Base-by-base conservation (phyloP, 2,329 filamentous ascomycete genomes). In the Neofusicoccum sp. region DNA sequence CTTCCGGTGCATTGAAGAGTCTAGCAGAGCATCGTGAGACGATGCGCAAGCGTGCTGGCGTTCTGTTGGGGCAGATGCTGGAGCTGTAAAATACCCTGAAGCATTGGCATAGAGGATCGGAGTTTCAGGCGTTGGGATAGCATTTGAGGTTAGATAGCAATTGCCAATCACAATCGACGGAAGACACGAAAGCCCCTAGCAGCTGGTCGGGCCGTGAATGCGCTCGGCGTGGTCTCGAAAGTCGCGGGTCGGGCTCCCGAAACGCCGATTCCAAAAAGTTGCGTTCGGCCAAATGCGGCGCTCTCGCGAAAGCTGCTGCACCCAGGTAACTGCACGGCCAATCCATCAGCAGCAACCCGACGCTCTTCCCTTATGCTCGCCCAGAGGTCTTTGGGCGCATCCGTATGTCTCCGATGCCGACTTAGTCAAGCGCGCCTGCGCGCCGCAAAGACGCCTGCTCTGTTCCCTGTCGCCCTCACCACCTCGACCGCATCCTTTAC, bases 401-500 rank as follows among this genome's bases (percentile, higher is more conserved):
- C 74, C 60, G 68, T 77, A 67, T 78, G 75, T 72, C 65, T 77
- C 45, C 73, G 73, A 67, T 78, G 76, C 71, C 73, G 76, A 67
- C 69, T 76, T 44, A 68, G 67, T 60, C 67, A 69, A 59, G 69
- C 67, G 59, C 71, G 69, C 16, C 11, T 39, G 44, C 60, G 48
- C 41, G 11, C 37, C 16, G 49, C 28, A 48, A 29, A 31, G 29
- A 14, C 47, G 22, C 45, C 34, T 22, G 28, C 22, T 28, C 29
- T 34, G 7, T 36, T 44, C 33, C 36, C 56, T 49, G 49, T 49
- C 60, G n/a, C 60, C 11, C n/a, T 12, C 29, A 22, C n/a, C 39
- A 56, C 67, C 68, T 12, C 65, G 65, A 52, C 52, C 69, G 6
- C 66, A 66, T 44, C 56, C 47, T 56, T 58, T 39, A 14, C 60